A percentile compares a stretch with the other conserved stretches of the same genome.
These are phyloP conservation scores for Kwoniella dendrophila DNA, from an alignment of 768 basidiomycete species.

Conservation along the genomic window DNA sequence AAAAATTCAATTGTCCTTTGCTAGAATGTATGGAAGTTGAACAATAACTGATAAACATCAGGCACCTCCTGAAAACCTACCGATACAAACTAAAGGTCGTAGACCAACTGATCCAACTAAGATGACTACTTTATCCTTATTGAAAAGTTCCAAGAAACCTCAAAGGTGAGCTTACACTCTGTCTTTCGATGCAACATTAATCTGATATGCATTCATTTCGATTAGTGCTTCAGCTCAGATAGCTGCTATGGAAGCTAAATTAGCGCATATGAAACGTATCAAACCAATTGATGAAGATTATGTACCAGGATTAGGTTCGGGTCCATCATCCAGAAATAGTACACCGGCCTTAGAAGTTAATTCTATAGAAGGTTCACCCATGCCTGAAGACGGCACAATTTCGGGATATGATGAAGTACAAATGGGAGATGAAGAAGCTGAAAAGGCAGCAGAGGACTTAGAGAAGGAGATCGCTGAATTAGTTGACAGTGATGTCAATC, in stretches of 20 bases:
- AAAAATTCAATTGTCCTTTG: constrained; percentile 29
- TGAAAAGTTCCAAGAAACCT: constrained; percentile 69
- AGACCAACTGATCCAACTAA: constrained; percentile 50
- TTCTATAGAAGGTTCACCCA: constrained; percentile 13
- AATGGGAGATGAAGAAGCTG: constrained; percentile 29
- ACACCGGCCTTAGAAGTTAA: constrained; percentile 8
- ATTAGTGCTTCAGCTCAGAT: constrained; percentile 85
- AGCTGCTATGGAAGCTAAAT: constrained; percentile 92
- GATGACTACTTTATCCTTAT: constrained; percentile 83
- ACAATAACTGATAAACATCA: constrained; percentile 21
- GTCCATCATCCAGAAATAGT: constrained; percentile 3
- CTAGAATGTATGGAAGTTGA: constrained; percentile 34
- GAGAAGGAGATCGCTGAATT: constrained; percentile 32
- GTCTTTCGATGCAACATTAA: not conserved
- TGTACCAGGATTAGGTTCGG: constrained; percentile 30
- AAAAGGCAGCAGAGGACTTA: constrained; percentile 39
- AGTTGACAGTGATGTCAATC: not conserved
- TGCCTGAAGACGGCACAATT: not conserved
- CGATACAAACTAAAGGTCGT: constrained; percentile 32
- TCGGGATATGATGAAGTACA: constrained; percentile 1
- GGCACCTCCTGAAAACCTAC: constrained; percentile 41
- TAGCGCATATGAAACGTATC: constrained; percentile 69
- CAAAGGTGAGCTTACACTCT: constrained; percentile 58
- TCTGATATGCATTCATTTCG: not conserved
- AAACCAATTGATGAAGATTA: constrained; percentile 47